Conservation (phyloP, 2,329 filamentous ascomycete species). For the Colletotrichum caudatum region DNA sequence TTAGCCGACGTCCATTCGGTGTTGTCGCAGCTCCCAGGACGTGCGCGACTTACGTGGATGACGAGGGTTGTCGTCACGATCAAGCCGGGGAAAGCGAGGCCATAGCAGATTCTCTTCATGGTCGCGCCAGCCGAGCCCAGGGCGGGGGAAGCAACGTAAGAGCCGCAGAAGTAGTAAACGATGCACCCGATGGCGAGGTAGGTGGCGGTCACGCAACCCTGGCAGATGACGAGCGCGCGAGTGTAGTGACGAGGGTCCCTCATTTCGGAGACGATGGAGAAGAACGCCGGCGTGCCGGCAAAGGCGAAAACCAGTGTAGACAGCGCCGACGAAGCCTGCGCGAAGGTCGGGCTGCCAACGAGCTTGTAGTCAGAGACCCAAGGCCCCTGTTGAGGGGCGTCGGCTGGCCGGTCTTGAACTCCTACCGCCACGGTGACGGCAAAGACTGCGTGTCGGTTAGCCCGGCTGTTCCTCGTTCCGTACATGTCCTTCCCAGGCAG, state of each 20-base stretch:
- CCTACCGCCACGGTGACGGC: slow-evolving; percentile 49
- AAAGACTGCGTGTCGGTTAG: slow-evolving; percentile 41
- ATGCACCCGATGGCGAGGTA: slow-evolving; percentile 53
- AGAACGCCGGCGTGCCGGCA: slow-evolving; percentile 53
- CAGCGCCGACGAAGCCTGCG: slow-evolving; percentile 57
- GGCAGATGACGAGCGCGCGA: slow-evolving; percentile 47
- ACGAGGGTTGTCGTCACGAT: slow-evolving; percentile 47
- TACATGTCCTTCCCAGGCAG: background rate
- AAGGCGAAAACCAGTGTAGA: slow-evolving; percentile 54
- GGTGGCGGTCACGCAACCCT: slow-evolving; percentile 47
- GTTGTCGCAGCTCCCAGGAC: rapidly evolving
- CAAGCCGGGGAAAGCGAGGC: slow-evolving; percentile 51
- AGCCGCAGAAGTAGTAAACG: slow-evolving; percentile 61
- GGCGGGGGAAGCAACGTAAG: slow-evolving; percentile 59
- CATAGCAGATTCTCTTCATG: slow-evolving; percentile 60
- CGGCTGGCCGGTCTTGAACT: slow-evolving; percentile 47
- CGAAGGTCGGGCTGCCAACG: slow-evolving; percentile 69
- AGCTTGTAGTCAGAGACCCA: slow-evolving; percentile 55
- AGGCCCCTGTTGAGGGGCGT: slow-evolving; percentile 42
- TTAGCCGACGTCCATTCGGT: background rate
- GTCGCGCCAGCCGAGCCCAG: slow-evolving; percentile 57
- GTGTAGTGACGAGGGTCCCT: slow-evolving; percentile 49
- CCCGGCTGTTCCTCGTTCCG: background rate
- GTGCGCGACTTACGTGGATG: slow-evolving; percentile 45
- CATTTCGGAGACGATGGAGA: slow-evolving; percentile 52